Base-by-base conservation (phyloP, 139 green algal species). In the Chlamydomonas urium region DNA sequence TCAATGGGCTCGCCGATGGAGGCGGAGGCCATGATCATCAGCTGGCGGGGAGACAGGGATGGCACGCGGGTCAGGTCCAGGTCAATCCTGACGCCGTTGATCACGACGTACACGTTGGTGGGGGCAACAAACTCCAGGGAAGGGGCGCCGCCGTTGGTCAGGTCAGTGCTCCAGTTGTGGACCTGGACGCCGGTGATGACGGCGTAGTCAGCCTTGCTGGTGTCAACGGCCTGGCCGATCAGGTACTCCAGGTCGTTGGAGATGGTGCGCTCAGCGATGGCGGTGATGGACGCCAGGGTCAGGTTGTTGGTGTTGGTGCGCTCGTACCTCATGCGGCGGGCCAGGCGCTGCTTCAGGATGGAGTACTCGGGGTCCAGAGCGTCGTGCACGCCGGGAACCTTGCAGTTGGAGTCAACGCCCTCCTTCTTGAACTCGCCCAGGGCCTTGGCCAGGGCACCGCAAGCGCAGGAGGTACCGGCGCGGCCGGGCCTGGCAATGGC, bases 261-360 rank as follows among this genome's bases (percentile, higher is more conserved):
- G 81, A 96, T 96, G 66, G 88, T 88, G 47, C 88, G 78, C 80
- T 93, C 88, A 23, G 89, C 86, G 35, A 92, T 76, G 74, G 89
- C 82, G 56, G 90, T 96, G 28, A 96, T 73, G 21, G 88, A 71
- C 38, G 91, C 84, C 68, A 95, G 81, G 50, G 69, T 65, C 81
- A 93, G 69, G 6, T 79, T 35, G 42, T 10, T 21, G 26, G 69
- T 36, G 50, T 84, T 58, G 4, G 33, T 32, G 45, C 77, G 74
- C 73, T 87, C 82, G 33, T 85, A 75, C 35, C 75, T 63, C 71
- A 89, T 69, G 72, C 87, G 88, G 36, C 79, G 77, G 10, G 88
- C 88, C 28, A 97, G 77, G 66, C 92, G 87, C 71, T 92, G 83
- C 84, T 93, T 95, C 3, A 97, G 83, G 75, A 96, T 94, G 73